phyloP scores from a whole-genome alignment of 2,329 filamentous ascomycete species.

The Cercospora janseana region DNA sequence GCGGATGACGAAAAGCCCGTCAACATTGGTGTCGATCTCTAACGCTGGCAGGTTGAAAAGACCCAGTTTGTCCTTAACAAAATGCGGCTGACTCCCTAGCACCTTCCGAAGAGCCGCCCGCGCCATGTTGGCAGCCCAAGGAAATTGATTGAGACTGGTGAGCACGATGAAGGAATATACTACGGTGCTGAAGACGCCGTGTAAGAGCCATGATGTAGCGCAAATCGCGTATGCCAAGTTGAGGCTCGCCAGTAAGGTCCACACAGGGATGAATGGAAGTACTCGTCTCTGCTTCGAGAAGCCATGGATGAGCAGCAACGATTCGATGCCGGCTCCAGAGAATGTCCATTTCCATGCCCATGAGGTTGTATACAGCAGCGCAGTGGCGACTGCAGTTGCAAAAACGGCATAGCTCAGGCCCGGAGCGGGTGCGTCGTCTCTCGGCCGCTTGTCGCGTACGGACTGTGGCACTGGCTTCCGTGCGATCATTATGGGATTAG shows the following conservation, averaged over 20 bases:
- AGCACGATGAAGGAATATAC: constrained; percentile 48
- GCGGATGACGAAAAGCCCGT: constrained; percentile 54
- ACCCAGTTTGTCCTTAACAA: constrained; percentile 53
- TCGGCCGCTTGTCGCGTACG: constrained; percentile 3
- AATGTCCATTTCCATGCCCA: constrained; percentile 31
- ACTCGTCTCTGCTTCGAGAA: constrained; percentile 39
- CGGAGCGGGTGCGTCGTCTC: constrained; percentile 10
- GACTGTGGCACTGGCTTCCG: constrained; percentile 21
- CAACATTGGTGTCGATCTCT: constrained; percentile 55
- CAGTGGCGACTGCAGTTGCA: constrained; percentile 17
- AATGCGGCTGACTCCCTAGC: constrained; percentile 47
- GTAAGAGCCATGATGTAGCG: constrained; percentile 54
- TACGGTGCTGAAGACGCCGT: constrained; percentile 42
- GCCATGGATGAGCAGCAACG: constrained; percentile 30
- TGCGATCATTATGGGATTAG: constrained; percentile 23
- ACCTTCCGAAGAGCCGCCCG: constrained; percentile 39
- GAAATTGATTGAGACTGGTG: constrained; percentile 50
- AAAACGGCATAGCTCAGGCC: constrained; percentile 15
- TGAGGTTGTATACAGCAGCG: constrained; percentile 20
- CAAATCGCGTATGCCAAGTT: constrained; percentile 50
- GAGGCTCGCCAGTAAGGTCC: constrained; percentile 48
- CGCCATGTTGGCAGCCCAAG: constrained; percentile 39
- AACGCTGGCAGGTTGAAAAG: constrained; percentile 52
- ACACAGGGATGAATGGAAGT: constrained; percentile 47
- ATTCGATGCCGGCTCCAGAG: constrained; percentile 34